phyloP scores from a whole-genome alignment of 2,329 filamentous ascomycete genomes.

The Hypoxylon sp. region DNA sequence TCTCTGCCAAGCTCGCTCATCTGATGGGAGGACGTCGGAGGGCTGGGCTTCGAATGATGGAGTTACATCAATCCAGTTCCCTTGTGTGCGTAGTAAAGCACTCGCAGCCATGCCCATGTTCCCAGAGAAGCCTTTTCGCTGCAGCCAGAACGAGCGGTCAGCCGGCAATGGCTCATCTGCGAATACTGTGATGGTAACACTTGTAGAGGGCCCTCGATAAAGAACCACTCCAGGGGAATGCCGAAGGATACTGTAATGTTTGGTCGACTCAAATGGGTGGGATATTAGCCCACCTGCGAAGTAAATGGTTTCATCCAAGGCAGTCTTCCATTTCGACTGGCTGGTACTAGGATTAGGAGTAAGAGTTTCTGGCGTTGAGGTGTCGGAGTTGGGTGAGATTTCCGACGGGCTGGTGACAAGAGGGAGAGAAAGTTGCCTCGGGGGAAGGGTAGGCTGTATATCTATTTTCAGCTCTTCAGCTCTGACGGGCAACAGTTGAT shows the following conservation, averaged over 20 bases:
- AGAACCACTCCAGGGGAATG: constrained; percentile 76
- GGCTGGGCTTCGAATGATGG: constrained; percentile 64
- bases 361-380: constrained; percentile 21
- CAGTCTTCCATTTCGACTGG: constrained; percentile 62
- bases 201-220: constrained; percentile 76
- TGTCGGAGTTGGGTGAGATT: constrained; percentile 34
- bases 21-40: constrained; percentile 66
- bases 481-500: constrained; percentile 4
- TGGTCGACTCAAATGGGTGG: constrained; percentile 75
- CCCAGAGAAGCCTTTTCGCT: constrained; percentile 77
- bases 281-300: constrained; percentile 76
- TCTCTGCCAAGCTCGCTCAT: constrained; percentile 77
- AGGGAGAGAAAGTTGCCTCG: constrained; percentile 42
- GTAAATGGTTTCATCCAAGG: constrained; percentile 72
- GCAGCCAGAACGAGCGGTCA: constrained; percentile 75
- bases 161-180: constrained; percentile 69
- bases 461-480: constrained; percentile 31
- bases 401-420: constrained; percentile 43
- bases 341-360: constrained; percentile 22
- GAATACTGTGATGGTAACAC: constrained; percentile 75
- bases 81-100: constrained; percentile 71
- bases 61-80: constrained; percentile 78
- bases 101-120: constrained; percentile 78
- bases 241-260: constrained; percentile 76
- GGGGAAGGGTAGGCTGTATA: constrained; percentile 21